Conservation (phyloP, 129 eudicot genomes). For the Tanacetum coccineum region DNA sequence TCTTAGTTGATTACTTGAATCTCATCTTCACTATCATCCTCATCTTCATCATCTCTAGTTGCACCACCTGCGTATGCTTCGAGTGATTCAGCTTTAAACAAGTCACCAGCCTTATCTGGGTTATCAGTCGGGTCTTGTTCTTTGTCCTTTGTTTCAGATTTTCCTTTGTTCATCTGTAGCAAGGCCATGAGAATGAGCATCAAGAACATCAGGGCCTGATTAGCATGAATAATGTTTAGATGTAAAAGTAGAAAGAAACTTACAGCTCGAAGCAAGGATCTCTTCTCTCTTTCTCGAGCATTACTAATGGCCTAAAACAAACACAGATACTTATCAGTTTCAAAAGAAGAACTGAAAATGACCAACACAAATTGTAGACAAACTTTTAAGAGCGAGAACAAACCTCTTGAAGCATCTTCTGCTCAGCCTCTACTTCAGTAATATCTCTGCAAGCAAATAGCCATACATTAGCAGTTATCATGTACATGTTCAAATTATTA, state of each 20-base stretch:
- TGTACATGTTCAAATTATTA: constrained; percentile 8
- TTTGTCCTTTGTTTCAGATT: constrained; percentile 49
- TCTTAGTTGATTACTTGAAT: constrained; percentile 36
- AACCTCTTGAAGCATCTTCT: constrained; percentile 89
- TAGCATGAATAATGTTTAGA: background rate
- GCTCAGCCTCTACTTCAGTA: constrained; percentile 88
- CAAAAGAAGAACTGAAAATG: background rate
- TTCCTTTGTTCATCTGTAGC: constrained; percentile 93
- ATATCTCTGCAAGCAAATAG: constrained; percentile 48
- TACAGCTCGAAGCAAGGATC: constrained; percentile 84
- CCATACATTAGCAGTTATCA: constrained; percentile 6
- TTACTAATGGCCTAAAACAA: constrained; percentile 74
- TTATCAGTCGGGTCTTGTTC: constrained; percentile 41
- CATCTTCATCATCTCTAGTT: constrained; percentile 44
- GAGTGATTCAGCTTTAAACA: constrained; percentile 53
- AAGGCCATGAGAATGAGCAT: constrained; percentile 11
- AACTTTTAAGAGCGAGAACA: constrained; percentile 9
- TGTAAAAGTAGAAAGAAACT: constrained; percentile 26
- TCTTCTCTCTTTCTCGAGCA: constrained; percentile 93
- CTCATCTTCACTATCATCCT: constrained; percentile 37
- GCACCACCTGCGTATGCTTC: constrained; percentile 63
- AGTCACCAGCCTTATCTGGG: constrained; percentile 60
- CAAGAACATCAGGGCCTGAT: background rate
- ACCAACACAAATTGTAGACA: constrained; percentile 1
- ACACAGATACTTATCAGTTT: background rate